Evolutionary conservation across 1,139 yeast genomes (phyloP).

Genomic region (Pichia inconspicua): DNA sequence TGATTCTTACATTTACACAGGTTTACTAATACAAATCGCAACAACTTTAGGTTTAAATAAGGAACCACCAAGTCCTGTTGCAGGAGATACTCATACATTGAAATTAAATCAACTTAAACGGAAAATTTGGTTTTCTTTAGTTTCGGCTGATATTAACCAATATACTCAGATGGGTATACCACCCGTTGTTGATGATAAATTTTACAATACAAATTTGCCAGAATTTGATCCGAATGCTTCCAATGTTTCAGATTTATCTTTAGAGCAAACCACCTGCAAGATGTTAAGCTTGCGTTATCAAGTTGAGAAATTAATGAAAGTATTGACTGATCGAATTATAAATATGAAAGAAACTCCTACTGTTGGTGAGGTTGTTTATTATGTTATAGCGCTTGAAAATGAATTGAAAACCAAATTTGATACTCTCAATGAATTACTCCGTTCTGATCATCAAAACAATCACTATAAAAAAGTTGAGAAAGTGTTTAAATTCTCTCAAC

Average conservation of each 20-base stretch:
- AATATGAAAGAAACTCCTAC: slow-evolving; percentile 19
- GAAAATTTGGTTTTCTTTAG: slow-evolving; percentile 46
- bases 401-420: slow-evolving; percentile 14
- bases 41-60: slow-evolving; percentile 44
- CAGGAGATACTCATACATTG: slow-evolving; percentile 5
- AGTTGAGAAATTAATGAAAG: slow-evolving; percentile 14
- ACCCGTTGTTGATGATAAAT: slow-evolving; percentile 27
- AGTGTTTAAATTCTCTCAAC: slow-evolving; percentile 16
- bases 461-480: slow-evolving; percentile 19
- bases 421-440: slow-evolving; percentile 13
- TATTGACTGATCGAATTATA: slow-evolving; percentile 16
- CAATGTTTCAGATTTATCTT: slow-evolving; percentile 17
- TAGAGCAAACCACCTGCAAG: slow-evolving; percentile 22
- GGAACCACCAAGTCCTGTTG: slow-evolving; percentile 35
- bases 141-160: slow-evolving; percentile 19
- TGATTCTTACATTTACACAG: slow-evolving; percentile 38
- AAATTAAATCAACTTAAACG: slow-evolving; percentile 35
- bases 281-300: slow-evolving; percentile 12
- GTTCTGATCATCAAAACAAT: slow-evolving; percentile 14
- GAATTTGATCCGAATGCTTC: slow-evolving; percentile 15
- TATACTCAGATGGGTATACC: slow-evolving; percentile 38
- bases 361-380: slow-evolving; percentile 13
- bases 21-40: slow-evolving; percentile 42
- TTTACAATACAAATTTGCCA: slow-evolving; percentile 36
- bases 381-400: slow-evolving; percentile 14